These are phyloP conservation scores for Penicillium coprophilum DNA, from an alignment of 495 filamentous ascomycete species.

Conservation along the genomic window DNA sequence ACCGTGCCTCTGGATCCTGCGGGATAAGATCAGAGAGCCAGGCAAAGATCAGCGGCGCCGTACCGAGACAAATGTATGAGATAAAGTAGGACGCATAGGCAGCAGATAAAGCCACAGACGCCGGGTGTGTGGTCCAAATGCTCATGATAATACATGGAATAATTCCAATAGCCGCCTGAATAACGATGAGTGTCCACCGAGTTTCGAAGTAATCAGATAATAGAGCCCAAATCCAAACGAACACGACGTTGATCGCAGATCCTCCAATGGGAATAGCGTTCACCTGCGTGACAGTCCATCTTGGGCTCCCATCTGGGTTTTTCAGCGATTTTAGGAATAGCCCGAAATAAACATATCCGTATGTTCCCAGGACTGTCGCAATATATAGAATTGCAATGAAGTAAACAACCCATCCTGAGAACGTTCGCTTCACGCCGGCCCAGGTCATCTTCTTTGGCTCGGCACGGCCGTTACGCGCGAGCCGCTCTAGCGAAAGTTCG, in stretches of 20 bases:
- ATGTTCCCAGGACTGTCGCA: conserved; percentile 34
- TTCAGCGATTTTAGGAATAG: conserved; percentile 32
- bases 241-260: conserved; percentile 36
- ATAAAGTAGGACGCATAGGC: conserved; percentile 36
- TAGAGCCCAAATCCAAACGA: conserved; percentile 37
- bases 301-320: conserved; percentile 25
- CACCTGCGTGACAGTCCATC: conserved; percentile 29
- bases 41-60: conserved; percentile 36
- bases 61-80: conserved; percentile 28
- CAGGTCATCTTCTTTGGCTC: conserved; percentile 34
- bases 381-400: conserved; percentile 32
- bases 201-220: conserved; percentile 31
- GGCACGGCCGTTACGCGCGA: conserved; percentile 33
- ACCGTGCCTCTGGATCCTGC: conserved; percentile 32
- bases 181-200: conserved; percentile 30
- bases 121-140: conserved; percentile 29
- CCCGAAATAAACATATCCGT: conserved; percentile 34
- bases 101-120: conserved; percentile 21
- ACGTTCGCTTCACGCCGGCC: conserved; percentile 31
- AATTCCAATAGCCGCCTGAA: conserved; percentile 29
- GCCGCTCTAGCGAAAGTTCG: conserved; percentile 30
- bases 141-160: conserved; percentile 37
- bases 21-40: conserved; percentile 36
- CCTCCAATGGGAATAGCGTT: conserved; percentile 37
- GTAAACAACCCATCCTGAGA: conserved; percentile 34